phyloP scores from a whole-genome alignment of 2,329 filamentous ascomycete genomes.

The Plenodomus tracheiphilus region DNA sequence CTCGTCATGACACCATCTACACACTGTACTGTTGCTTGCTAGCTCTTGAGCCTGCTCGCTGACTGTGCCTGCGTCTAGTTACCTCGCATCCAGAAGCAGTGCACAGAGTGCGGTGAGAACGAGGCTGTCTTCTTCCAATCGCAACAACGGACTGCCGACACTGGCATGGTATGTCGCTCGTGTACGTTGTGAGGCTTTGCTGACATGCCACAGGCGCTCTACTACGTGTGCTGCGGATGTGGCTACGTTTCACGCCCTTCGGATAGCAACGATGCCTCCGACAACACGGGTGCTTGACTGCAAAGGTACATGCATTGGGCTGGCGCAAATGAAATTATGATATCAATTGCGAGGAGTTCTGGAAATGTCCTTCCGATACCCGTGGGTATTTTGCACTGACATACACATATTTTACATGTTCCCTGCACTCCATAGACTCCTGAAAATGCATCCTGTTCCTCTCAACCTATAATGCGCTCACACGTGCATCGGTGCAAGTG shows the following conservation, averaged over 20 bases:
- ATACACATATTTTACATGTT: slow-evolving; percentile 33
- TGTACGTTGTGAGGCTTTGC: not conserved
- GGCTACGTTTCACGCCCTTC: slow-evolving; percentile 73
- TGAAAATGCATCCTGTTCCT: slow-evolving; percentile 21
- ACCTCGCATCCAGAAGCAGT: slow-evolving; percentile 83
- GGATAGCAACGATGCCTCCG: slow-evolving; percentile 7
- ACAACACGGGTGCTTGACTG: slow-evolving; percentile 3
- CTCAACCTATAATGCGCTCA: slow-evolving; percentile 45
- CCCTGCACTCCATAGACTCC: slow-evolving; percentile 22
- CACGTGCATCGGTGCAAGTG: slow-evolving; percentile 83
- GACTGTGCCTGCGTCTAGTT: slow-evolving; percentile 65
- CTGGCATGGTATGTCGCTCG: slow-evolving; percentile 79
- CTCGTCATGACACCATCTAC: slow-evolving; percentile 34
- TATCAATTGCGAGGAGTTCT: slow-evolving; percentile 29
- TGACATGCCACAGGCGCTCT: slow-evolving; percentile 49
- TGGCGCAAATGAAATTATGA: slow-evolving; percentile 33
- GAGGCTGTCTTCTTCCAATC: slow-evolving; percentile 99
- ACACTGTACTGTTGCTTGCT: slow-evolving; percentile 38
- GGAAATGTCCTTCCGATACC: slow-evolving; percentile 40
- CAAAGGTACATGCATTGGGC: slow-evolving; percentile 28
- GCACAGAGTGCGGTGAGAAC: slow-evolving; percentile 80
- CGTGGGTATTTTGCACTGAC: slow-evolving; percentile 37
- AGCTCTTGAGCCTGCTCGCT: slow-evolving; percentile 45
- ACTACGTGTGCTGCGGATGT: slow-evolving; percentile 85
- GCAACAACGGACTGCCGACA: slow-evolving; percentile 94